phyloP scores from a whole-genome alignment of 2,329 filamentous ascomycete species.

The Colletotrichum sojae region DNA sequence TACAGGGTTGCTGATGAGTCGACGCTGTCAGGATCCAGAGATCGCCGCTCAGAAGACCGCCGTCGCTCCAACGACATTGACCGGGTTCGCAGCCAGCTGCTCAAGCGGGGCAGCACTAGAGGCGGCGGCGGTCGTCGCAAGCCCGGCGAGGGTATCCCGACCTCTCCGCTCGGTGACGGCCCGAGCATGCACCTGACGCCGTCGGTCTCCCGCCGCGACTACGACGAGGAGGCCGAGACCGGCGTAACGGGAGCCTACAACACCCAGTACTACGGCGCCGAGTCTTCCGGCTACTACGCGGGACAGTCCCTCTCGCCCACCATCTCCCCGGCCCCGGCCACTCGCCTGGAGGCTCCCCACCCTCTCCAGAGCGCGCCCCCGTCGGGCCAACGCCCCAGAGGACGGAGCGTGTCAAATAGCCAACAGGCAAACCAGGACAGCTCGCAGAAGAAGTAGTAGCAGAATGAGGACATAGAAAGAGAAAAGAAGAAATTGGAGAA shows the following conservation, averaged over 20 bases:
- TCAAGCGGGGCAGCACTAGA: slow-evolving; percentile 59
- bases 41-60: slow-evolving; percentile 51
- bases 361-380: slow-evolving; percentile 36
- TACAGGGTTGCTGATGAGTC: slow-evolving; percentile 54
- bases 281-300: slow-evolving; percentile 36
- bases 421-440: slow-evolving; percentile 24
- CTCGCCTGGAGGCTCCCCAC: slow-evolving; percentile 16
- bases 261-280: slow-evolving; percentile 48
- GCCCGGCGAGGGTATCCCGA: slow-evolving; percentile 61
- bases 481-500: slow-evolving; percentile 6
- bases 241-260: slow-evolving; percentile 46
- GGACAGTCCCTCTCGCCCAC: slow-evolving; percentile 33
- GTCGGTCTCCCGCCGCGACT: slow-evolving; percentile 51
- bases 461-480: neutral
- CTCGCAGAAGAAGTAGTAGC: slow-evolving; percentile 19
- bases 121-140: slow-evolving; percentile 64
- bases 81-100: slow-evolving; percentile 52
- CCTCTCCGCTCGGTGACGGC: slow-evolving; percentile 48
- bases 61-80: slow-evolving; percentile 56
- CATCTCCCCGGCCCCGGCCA: slow-evolving; percentile 13
- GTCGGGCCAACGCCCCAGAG: slow-evolving; percentile 33
- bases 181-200: slow-evolving; percentile 46
- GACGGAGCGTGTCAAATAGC: slow-evolving; percentile 34
- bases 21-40: slow-evolving; percentile 48
- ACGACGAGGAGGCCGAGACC: slow-evolving; percentile 61